A percentile compares a stretch with the other conserved stretches of the same genome.
Conservation (phyloP, 2,329 filamentous ascomycete genomes). For the Pochonia chlamydosporia region DNA sequence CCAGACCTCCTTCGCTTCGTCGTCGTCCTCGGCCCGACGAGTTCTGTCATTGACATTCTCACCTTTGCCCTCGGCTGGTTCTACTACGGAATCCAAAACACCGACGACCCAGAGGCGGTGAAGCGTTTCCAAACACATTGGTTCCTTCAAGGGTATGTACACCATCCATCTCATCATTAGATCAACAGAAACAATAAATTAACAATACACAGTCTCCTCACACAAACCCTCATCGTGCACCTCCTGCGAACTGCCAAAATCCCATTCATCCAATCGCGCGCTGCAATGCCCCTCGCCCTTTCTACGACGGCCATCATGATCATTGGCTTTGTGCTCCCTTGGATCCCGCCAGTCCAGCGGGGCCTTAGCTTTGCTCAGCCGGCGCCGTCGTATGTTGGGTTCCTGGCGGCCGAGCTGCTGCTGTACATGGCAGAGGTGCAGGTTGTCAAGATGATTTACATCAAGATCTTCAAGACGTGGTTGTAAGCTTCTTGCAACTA, state of each 20-base stretch:
- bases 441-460: conserved; percentile 20
- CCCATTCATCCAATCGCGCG: conserved; percentile 19
- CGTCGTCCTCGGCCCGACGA: conserved; percentile 20
- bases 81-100: conserved; percentile 17
- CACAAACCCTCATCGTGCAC: conserved; percentile 23
- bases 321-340: conserved; percentile 19
- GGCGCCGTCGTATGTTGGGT: conserved; percentile 14
- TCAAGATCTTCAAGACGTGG: conserved; percentile 19
- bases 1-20: conserved; percentile 22
- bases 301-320: conserved; percentile 18
- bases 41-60: conserved; percentile 20
- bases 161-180: background rate
- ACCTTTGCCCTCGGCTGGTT: conserved; percentile 18
- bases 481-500: conserved; percentile 8
- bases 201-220: conserved; percentile 13
- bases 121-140: conserved; percentile 19
- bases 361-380: conserved; percentile 16
- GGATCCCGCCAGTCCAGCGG: conserved; percentile 17
- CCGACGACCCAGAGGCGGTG: conserved; percentile 10
- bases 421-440: conserved; percentile 21
- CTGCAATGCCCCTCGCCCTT: conserved; percentile 14
- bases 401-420: conserved; percentile 17
- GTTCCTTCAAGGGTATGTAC: conserved; percentile 19
- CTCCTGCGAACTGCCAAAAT: conserved; percentile 20
- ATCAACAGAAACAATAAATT: background rate